Evolutionary conservation across 495 filamentous ascomycete species (phyloP).

Genomic region (Cenococcum geophilum): DNA sequence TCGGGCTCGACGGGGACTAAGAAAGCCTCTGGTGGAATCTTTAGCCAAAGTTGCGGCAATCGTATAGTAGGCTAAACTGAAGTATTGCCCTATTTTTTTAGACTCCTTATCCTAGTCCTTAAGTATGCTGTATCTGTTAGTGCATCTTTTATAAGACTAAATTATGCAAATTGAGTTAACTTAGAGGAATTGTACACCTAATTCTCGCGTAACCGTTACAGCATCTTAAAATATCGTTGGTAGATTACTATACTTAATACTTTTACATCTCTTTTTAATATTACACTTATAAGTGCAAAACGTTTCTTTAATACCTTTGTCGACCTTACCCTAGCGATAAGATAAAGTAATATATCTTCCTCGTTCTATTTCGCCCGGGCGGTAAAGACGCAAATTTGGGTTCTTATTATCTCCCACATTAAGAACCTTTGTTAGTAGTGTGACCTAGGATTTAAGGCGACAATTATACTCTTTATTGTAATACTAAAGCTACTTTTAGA

Average conservation of each 20-base stretch:
- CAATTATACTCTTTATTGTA: neutral
- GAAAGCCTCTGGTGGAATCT: conserved; percentile 31
- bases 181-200: conserved; percentile 15
- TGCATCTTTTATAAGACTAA: conserved; percentile 19
- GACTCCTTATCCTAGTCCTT: conserved; percentile 38
- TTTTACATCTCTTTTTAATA: neutral
- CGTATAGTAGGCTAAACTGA: conserved; percentile 31
- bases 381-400: neutral
- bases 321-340: neutral
- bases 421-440: conserved; percentile 30
- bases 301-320: neutral
- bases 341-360: conserved; percentile 7
- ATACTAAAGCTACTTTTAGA: neutral
- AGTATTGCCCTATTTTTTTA: conserved; percentile 38
- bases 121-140: conserved; percentile 9
- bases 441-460: no score
- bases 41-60: conserved; percentile 35
- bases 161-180: conserved; percentile 44
- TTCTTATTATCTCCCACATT: conserved; percentile 24
- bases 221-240: conserved; percentile 13
- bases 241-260: neutral
- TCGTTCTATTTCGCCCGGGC: neutral
- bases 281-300: conserved; percentile 1
- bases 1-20: conserved; percentile 7
- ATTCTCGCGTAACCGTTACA: conserved; percentile 2